phyloP scores from a whole-genome alignment of 129 eudicot genomes.

The Pulicaria dysenterica region DNA sequence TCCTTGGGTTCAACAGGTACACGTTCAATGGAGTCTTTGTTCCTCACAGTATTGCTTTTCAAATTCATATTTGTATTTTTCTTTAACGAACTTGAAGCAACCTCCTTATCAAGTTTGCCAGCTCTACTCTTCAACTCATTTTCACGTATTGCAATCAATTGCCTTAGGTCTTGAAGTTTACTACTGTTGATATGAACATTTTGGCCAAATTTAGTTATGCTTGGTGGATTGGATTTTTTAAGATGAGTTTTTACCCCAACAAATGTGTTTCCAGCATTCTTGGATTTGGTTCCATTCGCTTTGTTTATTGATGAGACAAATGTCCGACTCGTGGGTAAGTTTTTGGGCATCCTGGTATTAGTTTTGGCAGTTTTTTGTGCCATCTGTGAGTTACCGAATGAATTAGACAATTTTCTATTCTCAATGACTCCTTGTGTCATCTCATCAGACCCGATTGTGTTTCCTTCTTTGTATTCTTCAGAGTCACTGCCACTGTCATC shows the following conservation, averaged over 20 bases:
- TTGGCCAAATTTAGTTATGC: constrained; percentile 37
- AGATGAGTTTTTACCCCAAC: constrained; percentile 36
- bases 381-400: constrained; percentile 36
- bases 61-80: constrained; percentile 22
- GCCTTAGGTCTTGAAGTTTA: constrained; percentile 75
- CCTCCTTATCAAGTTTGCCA: constrained; percentile 45
- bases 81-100: constrained; percentile 39
- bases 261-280: constrained; percentile 34
- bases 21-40: constrained; percentile 33
- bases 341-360: constrained; percentile 40
- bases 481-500: constrained; percentile 79
- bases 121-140: constrained; percentile 57
- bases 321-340: constrained; percentile 45
- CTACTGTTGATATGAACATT: constrained; percentile 46
- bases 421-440: constrained; percentile 27
- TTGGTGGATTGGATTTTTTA: constrained; percentile 33
- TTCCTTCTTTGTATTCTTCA: constrained; percentile 43
- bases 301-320: constrained; percentile 42
- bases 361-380: constrained; percentile 29
- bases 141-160: constrained; percentile 76
- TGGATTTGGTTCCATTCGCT: constrained; percentile 39
- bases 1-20: constrained; percentile 41
- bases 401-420: constrained; percentile 37
- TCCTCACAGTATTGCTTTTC: constrained; percentile 26
- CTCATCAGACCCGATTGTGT: constrained; percentile 24